A percentile compares a stretch with the other conserved stretches of the same genome.
Conservation (phyloP, 768 basidiomycete genomes). For the Suillus spraguei region DNA sequence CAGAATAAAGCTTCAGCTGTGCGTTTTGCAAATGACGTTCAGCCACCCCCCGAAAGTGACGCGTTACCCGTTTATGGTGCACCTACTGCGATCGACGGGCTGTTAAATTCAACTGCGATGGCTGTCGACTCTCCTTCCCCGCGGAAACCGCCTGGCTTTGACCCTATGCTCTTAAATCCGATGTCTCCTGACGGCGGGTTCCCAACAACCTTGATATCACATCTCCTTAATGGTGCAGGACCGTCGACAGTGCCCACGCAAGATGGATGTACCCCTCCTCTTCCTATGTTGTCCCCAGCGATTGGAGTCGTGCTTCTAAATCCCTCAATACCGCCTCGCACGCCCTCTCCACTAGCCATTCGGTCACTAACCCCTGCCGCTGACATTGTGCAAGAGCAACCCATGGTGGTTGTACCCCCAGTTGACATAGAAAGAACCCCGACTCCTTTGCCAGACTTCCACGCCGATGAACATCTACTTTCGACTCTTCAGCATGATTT, state of each 20-base stretch:
- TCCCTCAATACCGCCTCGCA: not conserved
- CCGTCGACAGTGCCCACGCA: not conserved
- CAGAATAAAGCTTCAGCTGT: constrained; percentile 43
- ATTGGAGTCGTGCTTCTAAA: not conserved
- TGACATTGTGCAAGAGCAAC: constrained; percentile 18
- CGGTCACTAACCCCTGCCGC: not conserved
- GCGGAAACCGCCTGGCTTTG: constrained; percentile 47
- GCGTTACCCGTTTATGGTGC: not conserved
- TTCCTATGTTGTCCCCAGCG: not conserved
- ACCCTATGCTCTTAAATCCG: constrained; percentile 57
- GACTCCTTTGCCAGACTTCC: constrained; percentile 79
- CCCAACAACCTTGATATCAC: constrained; percentile 24
- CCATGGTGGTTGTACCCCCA: constrained; percentile 25
- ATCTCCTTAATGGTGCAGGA: constrained; percentile 26
- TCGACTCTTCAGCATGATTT: constrained; percentile 51
- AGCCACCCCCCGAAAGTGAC: constrained; percentile 8
- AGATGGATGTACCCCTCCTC: not conserved
- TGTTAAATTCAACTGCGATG: constrained; percentile 34
- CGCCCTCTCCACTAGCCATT: not conserved
- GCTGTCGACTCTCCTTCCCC: constrained; percentile 35
- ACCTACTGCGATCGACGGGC: not conserved
- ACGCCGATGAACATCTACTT: constrained; percentile 56
- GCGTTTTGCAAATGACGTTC: constrained; percentile 49
- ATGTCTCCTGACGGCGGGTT: constrained; percentile 35
- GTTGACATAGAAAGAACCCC: constrained; percentile 58